These are phyloP conservation scores for Entomophthora muscae DNA, from an alignment of 371 early-diverging fungal genomes.

Conservation along the genomic window DNA sequence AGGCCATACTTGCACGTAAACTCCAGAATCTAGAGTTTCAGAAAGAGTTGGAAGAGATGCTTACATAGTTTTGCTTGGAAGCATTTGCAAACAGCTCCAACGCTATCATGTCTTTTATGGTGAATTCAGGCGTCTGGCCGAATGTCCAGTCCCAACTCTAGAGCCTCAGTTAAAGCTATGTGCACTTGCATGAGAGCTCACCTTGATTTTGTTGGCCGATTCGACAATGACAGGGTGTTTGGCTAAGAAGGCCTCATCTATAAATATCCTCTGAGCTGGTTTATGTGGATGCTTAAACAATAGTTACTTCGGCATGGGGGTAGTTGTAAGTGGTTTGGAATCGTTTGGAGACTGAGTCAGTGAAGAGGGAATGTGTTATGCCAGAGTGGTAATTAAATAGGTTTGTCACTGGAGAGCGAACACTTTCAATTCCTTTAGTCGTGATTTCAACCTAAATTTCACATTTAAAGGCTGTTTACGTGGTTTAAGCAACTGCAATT, in stretches of 20 bases:
- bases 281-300: slow-evolving; percentile 8
- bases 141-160: slow-evolving; percentile 80
- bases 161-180: too few relatives aligned
- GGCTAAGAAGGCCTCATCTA: slow-evolving; percentile 18
- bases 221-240: slow-evolving; percentile 17
- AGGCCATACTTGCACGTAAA: not conserved
- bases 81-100: not conserved
- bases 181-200: too few relatives aligned
- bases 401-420: slow-evolving; percentile 71
- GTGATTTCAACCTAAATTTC: slow-evolving; percentile 32
- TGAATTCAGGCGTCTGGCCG: slow-evolving; percentile 85
- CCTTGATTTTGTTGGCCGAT: slow-evolving; percentile 24
- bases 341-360: slow-evolving; percentile 35
- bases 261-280: slow-evolving; percentile 10
- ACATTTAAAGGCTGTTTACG: too few relatives aligned
- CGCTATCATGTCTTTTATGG: not conserved
- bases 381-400: slow-evolving; percentile 61
- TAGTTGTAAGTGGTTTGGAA: not conserved
- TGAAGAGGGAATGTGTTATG: slow-evolving; percentile 65
- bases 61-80: not conserved
- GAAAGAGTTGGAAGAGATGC: not conserved
- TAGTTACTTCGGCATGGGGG: not conserved
- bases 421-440: slow-evolving; percentile 76
- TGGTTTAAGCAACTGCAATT: too few relatives aligned
- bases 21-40: not conserved